These are phyloP conservation scores for Gossypium arboreum DNA, from an alignment of 345 rosid genomes.

Conservation along the genomic window DNA sequence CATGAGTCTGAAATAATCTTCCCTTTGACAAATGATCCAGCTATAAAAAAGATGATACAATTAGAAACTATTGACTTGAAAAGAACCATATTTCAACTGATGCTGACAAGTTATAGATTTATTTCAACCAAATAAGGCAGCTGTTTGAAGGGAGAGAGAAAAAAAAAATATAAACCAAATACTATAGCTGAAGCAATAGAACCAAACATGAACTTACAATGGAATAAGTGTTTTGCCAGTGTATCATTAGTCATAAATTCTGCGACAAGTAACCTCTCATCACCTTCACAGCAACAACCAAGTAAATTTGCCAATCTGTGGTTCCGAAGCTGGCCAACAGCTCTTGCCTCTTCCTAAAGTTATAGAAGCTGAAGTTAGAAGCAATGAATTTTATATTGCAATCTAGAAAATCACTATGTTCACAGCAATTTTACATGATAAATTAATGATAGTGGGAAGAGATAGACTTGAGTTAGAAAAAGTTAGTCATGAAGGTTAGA, in stretches of 20 bases:
- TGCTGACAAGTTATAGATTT: not conserved
- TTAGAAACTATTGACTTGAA: not conserved
- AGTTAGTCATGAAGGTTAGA: not conserved
- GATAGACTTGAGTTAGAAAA: not conserved
- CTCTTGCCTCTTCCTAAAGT: constrained; percentile 79
- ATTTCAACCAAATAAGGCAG: not conserved
- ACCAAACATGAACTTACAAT: constrained; percentile 44
- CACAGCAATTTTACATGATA: constrained; percentile 9
- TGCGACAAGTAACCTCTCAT: constrained; percentile 87
- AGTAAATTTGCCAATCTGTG: constrained; percentile 74
- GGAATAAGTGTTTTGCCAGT: constrained; percentile 91
- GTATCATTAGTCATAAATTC: constrained; percentile 91
- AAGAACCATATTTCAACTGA: constrained; percentile 2
- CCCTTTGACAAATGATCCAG: not conserved
- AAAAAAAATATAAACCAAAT: not conserved
- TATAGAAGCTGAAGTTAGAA: constrained; percentile 2
- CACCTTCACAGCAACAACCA: constrained; percentile 85
- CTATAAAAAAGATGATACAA: not conserved
- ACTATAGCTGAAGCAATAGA: not conserved
- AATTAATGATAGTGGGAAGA: not conserved
- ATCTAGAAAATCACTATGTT: not conserved
- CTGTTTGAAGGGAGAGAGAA: not conserved
- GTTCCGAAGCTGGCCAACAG: constrained; percentile 84
- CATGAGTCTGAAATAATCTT: not conserved
- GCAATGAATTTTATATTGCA: not conserved